phyloP scores from a whole-genome alignment of 2,329 filamentous ascomycete genomes.

The Ophiocordyceps camponoti-saundersi region DNA sequence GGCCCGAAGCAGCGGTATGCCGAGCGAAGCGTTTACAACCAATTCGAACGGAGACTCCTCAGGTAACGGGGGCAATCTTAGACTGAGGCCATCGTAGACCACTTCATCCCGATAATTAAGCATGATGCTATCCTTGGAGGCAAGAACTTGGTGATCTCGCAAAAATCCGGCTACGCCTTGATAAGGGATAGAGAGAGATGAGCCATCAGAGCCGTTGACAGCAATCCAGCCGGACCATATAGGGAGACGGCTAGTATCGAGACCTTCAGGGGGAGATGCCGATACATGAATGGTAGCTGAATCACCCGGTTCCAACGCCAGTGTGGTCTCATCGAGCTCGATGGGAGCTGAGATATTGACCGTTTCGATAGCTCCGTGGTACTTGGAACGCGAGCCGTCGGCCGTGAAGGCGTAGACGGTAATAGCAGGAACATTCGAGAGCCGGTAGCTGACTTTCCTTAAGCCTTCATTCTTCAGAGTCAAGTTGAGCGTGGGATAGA shows the following conservation, averaged over 20 bases:
- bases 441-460: slow-evolving; percentile 29
- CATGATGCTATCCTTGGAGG: slow-evolving; percentile 10
- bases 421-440: slow-evolving; percentile 30
- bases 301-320: slow-evolving; percentile 25
- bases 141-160: slow-evolving; percentile 11
- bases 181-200: slow-evolving; percentile 21
- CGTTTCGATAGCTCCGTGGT: slow-evolving; percentile 19
- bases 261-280: slow-evolving; percentile 20
- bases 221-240: slow-evolving; percentile 25
- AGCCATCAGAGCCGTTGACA: slow-evolving; percentile 21
- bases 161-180: slow-evolving; percentile 20
- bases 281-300: slow-evolving; percentile 27
- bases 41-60: too few species aligned
- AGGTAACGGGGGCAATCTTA: too few species aligned
- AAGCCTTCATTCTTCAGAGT: slow-evolving; percentile 36
- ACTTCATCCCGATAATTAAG: slow-evolving; percentile 9
- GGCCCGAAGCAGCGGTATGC: too few species aligned
- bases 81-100: slow-evolving; percentile 15
- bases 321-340: slow-evolving; percentile 20
- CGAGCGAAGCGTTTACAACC: too few species aligned
- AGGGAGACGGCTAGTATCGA: slow-evolving; percentile 20
- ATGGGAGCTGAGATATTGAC: slow-evolving; percentile 19
- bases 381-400: slow-evolving; percentile 8
- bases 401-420: slow-evolving; percentile 32
- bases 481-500: slow-evolving; percentile 25